These are phyloP conservation scores for Taphrina flavorubra DNA, from an alignment of 1,139 yeast genomes.

Conservation along the genomic window DNA sequence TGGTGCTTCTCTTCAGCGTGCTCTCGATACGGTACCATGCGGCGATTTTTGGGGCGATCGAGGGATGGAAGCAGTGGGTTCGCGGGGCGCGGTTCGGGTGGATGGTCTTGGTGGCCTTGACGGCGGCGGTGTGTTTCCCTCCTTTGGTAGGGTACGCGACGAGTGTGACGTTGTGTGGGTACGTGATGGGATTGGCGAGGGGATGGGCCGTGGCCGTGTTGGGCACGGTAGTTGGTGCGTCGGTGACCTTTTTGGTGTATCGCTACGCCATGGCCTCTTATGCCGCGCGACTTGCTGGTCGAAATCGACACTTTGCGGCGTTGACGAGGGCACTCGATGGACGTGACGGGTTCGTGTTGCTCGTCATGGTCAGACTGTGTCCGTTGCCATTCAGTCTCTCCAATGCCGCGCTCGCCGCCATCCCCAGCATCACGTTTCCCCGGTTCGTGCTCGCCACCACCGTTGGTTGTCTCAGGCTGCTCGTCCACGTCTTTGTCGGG, in stretches of 20 bases:
- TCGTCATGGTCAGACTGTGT: slow-evolving; percentile 77
- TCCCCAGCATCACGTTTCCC: slow-evolving; percentile 46
- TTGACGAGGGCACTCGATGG: slow-evolving; percentile 72
- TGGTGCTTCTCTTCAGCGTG: slow-evolving; percentile 10
- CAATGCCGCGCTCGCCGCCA: slow-evolving; percentile 72
- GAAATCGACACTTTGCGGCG: slow-evolving; percentile 72
- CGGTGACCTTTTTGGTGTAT: slow-evolving; percentile 71
- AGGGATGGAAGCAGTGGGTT: slow-evolving; percentile 23
- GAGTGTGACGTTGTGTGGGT: slow-evolving; percentile 61
- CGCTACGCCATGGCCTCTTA: slow-evolving; percentile 63
- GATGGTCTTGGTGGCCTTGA: slow-evolving; percentile 59
- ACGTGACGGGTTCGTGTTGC: slow-evolving; percentile 66
- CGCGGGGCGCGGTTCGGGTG: slow-evolving; percentile 56
- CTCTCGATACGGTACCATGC: slow-evolving; percentile 21
- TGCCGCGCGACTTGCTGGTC: slow-evolving; percentile 61
- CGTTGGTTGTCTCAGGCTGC: slow-evolving; percentile 78
- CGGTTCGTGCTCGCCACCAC: slow-evolving; percentile 75
- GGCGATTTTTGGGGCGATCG: slow-evolving; percentile 24
- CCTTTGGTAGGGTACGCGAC: slow-evolving; percentile 85
- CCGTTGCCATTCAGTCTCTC: slow-evolving; percentile 92
- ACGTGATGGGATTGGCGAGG: slow-evolving; percentile 76
- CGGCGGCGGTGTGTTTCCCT: slow-evolving; percentile 72
- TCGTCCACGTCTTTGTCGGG: slow-evolving; percentile 81
- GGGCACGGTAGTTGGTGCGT: slow-evolving; percentile 76
- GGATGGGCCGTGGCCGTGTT: slow-evolving; percentile 81